phyloP scores from a whole-genome alignment of 495 filamentous ascomycete species.

The Clohesyomyces aquaticus region DNA sequence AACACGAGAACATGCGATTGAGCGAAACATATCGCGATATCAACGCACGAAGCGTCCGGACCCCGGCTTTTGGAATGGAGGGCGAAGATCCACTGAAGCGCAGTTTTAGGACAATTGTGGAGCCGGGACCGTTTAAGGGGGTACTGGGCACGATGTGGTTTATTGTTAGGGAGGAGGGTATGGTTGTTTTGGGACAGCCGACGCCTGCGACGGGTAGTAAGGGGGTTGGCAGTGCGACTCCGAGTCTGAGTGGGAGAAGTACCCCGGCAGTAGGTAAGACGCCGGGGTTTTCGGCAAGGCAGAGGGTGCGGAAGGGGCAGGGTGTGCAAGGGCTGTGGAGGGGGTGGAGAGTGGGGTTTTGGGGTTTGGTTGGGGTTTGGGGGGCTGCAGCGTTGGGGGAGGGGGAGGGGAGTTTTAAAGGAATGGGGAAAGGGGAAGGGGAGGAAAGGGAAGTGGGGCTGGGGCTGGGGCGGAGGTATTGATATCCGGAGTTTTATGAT shows the following conservation, averaged over 20 bases:
- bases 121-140: constrained; percentile 74
- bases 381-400: constrained; percentile 64
- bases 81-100: constrained; percentile 50
- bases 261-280: constrained; percentile 36
- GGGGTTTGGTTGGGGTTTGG: constrained; percentile 92
- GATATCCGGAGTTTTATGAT: too few species aligned
- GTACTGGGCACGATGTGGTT: constrained; percentile 84
- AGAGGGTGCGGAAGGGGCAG: constrained; percentile 67
- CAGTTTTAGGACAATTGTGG: constrained; percentile 70
- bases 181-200: constrained; percentile 39
- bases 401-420: constrained; percentile 57
- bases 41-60: background rate
- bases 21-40: constrained; percentile 16
- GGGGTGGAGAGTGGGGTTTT: constrained; percentile 94
- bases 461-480: too few species aligned
- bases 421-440: background rate
- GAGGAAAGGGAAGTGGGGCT: too few species aligned
- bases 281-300: constrained; percentile 43
- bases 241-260: background rate
- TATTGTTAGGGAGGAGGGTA: constrained; percentile 82
- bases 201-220: constrained; percentile 48
- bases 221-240: background rate
- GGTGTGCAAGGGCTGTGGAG: constrained; percentile 84
- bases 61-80: constrained; percentile 18
- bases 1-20: constrained; percentile 35